A percentile compares a stretch with the other conserved stretches of the same genome.
Conservation (phyloP, 2,329 filamentous ascomycete genomes). For the Colletotrichum orbiculare region DNA sequence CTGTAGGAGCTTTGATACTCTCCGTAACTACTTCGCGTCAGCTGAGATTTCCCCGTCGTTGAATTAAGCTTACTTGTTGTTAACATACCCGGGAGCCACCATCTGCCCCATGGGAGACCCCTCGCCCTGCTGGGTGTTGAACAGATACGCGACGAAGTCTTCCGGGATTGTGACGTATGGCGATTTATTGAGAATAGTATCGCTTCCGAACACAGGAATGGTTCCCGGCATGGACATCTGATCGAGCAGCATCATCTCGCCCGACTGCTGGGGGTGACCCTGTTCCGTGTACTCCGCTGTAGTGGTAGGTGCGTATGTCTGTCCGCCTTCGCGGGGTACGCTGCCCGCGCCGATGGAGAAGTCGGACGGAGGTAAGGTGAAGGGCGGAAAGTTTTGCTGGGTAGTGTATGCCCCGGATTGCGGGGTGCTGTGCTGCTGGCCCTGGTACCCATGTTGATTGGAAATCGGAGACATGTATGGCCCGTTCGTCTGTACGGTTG, state of each 20-base stretch:
- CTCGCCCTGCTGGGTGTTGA: constrained; percentile 73
- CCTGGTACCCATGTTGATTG: constrained; percentile 60
- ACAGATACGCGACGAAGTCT: constrained; percentile 87
- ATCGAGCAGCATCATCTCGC: constrained; percentile 70
- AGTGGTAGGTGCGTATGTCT: constrained; percentile 51
- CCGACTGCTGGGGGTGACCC: constrained; percentile 53
- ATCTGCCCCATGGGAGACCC: constrained; percentile 64
- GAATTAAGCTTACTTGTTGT: constrained; percentile 36
- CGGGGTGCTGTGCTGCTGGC: constrained; percentile 56
- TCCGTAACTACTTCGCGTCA: constrained; percentile 58
- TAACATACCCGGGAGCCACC: constrained; percentile 54
- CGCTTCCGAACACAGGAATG: constrained; percentile 88
- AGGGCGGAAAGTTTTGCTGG: constrained; percentile 71
- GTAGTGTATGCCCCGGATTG: constrained; percentile 64
- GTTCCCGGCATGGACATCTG: constrained; percentile 73
- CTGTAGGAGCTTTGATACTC: constrained; percentile 63
- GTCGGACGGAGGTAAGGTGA: constrained; percentile 71
- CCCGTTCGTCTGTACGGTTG: constrained; percentile 58
- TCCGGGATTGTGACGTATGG: constrained; percentile 86
- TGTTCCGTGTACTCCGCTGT: constrained; percentile 60
- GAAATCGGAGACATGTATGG: constrained; percentile 66
- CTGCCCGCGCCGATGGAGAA: constrained; percentile 51
- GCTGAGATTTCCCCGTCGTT: constrained; percentile 14
- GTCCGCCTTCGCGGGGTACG: constrained; percentile 48
- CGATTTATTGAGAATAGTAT: constrained; percentile 82